These are phyloP conservation scores for Aureobasidium sp. DNA, from an alignment of 2,329 filamentous ascomycete species.

Conservation along the genomic window DNA sequence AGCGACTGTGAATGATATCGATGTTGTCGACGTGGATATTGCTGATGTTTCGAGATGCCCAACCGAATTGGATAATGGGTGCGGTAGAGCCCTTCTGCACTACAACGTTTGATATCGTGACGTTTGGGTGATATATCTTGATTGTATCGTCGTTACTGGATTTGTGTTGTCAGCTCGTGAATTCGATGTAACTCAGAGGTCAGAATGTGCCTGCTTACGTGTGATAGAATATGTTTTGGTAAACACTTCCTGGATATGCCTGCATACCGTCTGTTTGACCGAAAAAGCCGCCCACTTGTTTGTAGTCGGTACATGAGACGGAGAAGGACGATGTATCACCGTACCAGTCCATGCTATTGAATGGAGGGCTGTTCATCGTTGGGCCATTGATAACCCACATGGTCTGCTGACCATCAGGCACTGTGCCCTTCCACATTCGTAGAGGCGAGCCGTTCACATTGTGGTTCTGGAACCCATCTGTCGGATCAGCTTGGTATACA, in stretches of 20 bases:
- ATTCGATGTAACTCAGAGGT: accelerated
- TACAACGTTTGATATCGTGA: not conserved
- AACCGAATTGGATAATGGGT: constrained; percentile 3
- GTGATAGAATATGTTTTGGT: constrained; percentile 1
- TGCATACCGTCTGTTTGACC: constrained; percentile 8
- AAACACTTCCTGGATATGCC: not conserved
- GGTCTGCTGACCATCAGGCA: not conserved
- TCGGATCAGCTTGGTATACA: not conserved
- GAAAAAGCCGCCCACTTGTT: constrained; percentile 2
- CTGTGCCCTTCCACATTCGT: constrained; percentile 5
- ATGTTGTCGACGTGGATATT: not conserved
- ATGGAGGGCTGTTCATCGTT: not conserved
- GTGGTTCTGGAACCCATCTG: not conserved
- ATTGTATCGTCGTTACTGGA: constrained; percentile 3
- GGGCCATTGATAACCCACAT: not conserved
- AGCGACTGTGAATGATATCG: constrained; percentile 6
- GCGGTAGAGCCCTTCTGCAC: constrained; percentile 4
- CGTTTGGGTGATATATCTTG: not conserved
- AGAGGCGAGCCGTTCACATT: not conserved
- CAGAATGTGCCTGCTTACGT: not conserved
- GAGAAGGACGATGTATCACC: not conserved
- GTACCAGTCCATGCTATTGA: constrained; percentile 12
- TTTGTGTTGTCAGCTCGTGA: not conserved
- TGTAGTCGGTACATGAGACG: not conserved
- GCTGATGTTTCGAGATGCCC: constrained; percentile 3